phyloP scores from a whole-genome alignment of 164 flowering plant genomes.

The Pachysandra terminalis region DNA sequence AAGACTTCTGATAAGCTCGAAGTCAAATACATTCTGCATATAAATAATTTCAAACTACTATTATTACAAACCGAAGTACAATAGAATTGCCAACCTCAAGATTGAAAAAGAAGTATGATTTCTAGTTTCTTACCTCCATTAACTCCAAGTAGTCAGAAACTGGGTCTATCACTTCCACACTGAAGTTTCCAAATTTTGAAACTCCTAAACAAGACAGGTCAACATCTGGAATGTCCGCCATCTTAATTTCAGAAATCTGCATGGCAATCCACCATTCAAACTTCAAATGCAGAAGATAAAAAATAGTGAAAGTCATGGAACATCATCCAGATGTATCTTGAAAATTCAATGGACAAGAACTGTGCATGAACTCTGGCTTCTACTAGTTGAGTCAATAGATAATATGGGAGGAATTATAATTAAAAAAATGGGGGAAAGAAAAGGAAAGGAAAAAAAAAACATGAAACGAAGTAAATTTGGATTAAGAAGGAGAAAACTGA shows the following conservation, averaged over 20 bases:
- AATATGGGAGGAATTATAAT: too few relatives aligned
- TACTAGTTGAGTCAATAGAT: too few relatives aligned
- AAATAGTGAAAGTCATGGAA: background rate
- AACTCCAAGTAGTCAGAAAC: conserved; percentile 93
- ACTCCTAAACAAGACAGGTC: conserved; percentile 74
- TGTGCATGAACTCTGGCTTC: too few relatives aligned
- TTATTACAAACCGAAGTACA: background rate
- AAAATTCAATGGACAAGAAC: background rate
- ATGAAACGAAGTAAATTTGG: too few relatives aligned
- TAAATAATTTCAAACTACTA: conserved; percentile 7
- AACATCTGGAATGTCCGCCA: conserved; percentile 84
- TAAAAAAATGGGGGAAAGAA: too few relatives aligned
- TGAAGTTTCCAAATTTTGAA: conserved; percentile 68
- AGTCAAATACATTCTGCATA: conserved; percentile 92
- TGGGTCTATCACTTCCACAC: conserved; percentile 89
- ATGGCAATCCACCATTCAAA: conserved; percentile 16
- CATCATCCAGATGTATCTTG: background rate
- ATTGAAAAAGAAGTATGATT: background rate
- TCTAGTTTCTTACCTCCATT: conserved; percentile 60
- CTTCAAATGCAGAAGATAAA: conserved; percentile 6
- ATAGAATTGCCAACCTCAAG: background rate
- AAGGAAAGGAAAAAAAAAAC: too few relatives aligned
- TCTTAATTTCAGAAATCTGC: conserved; percentile 93
- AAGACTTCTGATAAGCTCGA: conserved; percentile 72
- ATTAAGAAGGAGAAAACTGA: too few relatives aligned